Base-by-base conservation (phyloP, 176 grass and related monocot species). In the Raddia distichophylla region DNA sequence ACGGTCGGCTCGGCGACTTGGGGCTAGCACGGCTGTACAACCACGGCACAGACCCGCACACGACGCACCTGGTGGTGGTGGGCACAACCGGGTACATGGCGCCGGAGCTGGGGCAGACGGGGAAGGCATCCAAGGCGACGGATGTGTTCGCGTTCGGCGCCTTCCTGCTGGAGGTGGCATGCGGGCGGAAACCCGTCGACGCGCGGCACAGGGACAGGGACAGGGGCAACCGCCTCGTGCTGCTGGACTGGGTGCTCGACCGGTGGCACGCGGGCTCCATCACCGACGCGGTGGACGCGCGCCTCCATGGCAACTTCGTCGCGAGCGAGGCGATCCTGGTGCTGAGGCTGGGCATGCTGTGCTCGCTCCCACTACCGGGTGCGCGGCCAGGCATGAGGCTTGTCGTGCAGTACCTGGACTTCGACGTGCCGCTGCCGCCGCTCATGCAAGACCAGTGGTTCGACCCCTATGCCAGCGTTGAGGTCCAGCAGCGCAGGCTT, bases 21-120 rank as follows among this genome's bases (percentile, higher is more conserved):
- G 57, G 27, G 27, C 27, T 27, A 80, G 65, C 4, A 84, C 78
- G 82, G 87, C 27, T 72, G 27, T n/a, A n/a, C 85, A 86, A 91
- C 82, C 90, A 91, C 78, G 90, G 86, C 64, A 81, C 85, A 11
- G 82, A 88, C 61, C 90, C 90, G 44, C 85, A 87, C 76, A 91
- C 90, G 7, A 91, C 90, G 58, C 90, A 87, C 77, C 78, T 91
- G 7, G 90, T n/a, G n/a, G n/a, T n/a, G n/a, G n/a, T 91, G 10
- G 90, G 90, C 66, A 91, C 90, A 52, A 87, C 85, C 77, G 90
- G 90, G 3, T 88, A 91, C 82, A 67, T 91, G 64, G 89, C 89
- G 43, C 89, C 89, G 85, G 89, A 88, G 85, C 72, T 91, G 10
- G 82, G 85, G 0, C 76, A 84, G 63, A 87, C 89, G 14, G 89